A percentile compares a stretch with the other conserved stretches of the same genome.
Conservation (phyloP, 75 land plant genomes). For the Picea glauca region DNA sequence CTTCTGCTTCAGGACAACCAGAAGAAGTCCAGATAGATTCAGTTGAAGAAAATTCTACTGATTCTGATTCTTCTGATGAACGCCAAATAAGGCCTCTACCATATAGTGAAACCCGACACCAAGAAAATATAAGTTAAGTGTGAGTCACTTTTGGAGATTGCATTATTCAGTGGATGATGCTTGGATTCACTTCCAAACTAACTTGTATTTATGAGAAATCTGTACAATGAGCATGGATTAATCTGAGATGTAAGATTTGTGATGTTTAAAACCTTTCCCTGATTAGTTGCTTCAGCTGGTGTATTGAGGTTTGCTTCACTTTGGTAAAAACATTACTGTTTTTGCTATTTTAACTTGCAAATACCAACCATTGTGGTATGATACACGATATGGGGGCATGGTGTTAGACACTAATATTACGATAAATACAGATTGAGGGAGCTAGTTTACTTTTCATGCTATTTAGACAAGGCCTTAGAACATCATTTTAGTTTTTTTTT, state of each 20-base stretch:
- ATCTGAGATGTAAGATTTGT: neutral
- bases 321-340: neutral
- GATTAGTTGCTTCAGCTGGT: neutral
- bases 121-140: neutral
- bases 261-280: neutral
- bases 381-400: too few relatives aligned
- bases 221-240: neutral
- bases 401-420: too few relatives aligned
- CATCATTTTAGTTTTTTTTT: too few relatives aligned
- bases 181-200: neutral
- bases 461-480: too few relatives aligned
- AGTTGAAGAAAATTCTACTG: slow-evolving; percentile 31
- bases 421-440: too few relatives aligned
- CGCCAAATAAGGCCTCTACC: neutral
- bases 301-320: neutral
- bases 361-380: too few relatives aligned
- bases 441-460: too few relatives aligned
- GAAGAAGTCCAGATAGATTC: slow-evolving; percentile 13
- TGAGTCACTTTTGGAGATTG: neutral
- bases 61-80: slow-evolving; percentile 6
- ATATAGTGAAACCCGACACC: neutral
- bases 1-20: slow-evolving; percentile 15
- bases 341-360: too few relatives aligned
- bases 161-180: neutral
- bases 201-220: neutral